Base-by-base conservation (phyloP, 225 moss, liverwort and hornwort species). In the Marchantia paleacea region DNA sequence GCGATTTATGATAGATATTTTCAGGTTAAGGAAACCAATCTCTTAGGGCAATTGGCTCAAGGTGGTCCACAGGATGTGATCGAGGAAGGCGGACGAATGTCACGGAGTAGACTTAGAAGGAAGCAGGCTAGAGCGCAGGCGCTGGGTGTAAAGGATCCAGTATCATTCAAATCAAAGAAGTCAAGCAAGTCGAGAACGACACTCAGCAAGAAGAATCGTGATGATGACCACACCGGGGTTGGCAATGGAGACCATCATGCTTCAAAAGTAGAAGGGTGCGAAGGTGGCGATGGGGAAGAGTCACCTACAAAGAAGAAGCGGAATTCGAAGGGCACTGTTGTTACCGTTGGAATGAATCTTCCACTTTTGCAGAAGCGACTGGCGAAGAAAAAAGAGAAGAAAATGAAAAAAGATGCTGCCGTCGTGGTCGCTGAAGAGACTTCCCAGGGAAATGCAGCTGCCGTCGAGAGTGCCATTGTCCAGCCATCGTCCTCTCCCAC, bases 91-190 rank as follows among this genome's bases (percentile, higher is more conserved):
- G 69, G 13, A 10, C 55, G 79, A 29, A 49, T 75, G 28, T 77
- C 80, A 15, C 57, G 78, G 15, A 64, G 79, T 70, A 80, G 87
- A 75, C 75, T 78, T 77, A 53, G 78, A 55, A 82, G 84, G 60
- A 82, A 68, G 80, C 82, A 78, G 54, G 87, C 73, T 0, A 80
- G 75, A 81, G 75, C 82, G 0, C 72, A 31, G 12, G 54, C 68
- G 1, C 49, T 78, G 18, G 86, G 78, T 24, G 78, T 78, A 0
- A 83, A 73, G 69, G 52, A 62, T 19, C 12, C 76, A 12, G 7
- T 71, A 12, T 52, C 83, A 9, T 75, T 65, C 48, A 90, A 89
- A 77, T 52, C 81, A 15, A 89, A 85, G 70, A 68, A 72, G 70
- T 58, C 30, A 50, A 79, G 68, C 64, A 76, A 86, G 49, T 57